These are phyloP conservation scores for Gracilaria domingensis DNA, from an alignment of 23 red algal species.

Conservation along the genomic window DNA sequence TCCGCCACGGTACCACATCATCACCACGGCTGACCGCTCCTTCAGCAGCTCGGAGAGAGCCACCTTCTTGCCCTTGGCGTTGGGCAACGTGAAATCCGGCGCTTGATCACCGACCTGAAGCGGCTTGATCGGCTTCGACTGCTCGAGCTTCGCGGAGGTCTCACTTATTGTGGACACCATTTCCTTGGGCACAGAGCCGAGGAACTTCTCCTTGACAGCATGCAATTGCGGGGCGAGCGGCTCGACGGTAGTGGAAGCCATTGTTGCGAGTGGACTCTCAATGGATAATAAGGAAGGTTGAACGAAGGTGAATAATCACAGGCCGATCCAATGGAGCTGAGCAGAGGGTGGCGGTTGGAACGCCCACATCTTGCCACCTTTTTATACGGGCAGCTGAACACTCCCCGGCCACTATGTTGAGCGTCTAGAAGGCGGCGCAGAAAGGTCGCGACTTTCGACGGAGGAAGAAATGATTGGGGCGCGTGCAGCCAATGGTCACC, in stretches of 20 bases:
- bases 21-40: conserved; percentile 19
- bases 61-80: conserved; percentile 25
- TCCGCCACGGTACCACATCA: conserved; percentile 49
- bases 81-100: conserved; percentile 33
- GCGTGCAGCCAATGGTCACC: no score
- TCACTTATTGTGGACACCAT: background rate
- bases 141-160: conserved; percentile 2
- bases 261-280: background rate
- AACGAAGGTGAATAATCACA: no score
- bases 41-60: conserved; percentile 12
- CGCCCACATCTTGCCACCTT: no score
- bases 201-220: conserved; percentile 8
- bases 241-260: background rate
- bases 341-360: no score
- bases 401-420: no score
- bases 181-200: background rate
- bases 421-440: no score
- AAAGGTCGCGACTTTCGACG: no score
- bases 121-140: background rate
- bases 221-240: conserved; percentile 21
- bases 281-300: background rate
- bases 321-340: no score
- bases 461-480: no score
- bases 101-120: conserved; percentile 4
- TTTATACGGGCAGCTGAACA: no score